Evolutionary conservation across 2,329 filamentous ascomycete genomes (phyloP), one percentile per base, ranked within the genome.

Genomic region (Lachnellula arida): DNA sequence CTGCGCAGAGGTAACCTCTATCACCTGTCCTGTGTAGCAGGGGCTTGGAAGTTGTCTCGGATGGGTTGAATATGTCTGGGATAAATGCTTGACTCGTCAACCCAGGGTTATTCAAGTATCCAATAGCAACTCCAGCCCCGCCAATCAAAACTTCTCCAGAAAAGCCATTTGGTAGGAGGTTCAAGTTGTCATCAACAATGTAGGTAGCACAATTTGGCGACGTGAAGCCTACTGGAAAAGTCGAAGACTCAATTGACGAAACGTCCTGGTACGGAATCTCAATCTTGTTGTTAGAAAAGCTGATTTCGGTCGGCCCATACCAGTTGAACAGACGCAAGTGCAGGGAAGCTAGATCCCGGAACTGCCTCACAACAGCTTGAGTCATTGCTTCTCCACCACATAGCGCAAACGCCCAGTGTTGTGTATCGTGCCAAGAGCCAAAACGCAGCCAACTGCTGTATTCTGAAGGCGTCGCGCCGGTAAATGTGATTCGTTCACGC

Each of bases 111-210:
- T 68, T 63, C 0, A 71, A 42, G 51, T 76, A 76, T 1, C 71
- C 71, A 2, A 50, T 15, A 4, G 56, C 39, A 5, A 53, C 56
- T 14, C 53, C 72, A 2, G 65, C 60, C 1, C 75, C 74, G 14
- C 64, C 72, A 37, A 79, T 68, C 25, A 42, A 67, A 3, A 79
- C 65, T 56, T 79, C 75, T 2, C 77, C 78, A 0, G 70, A 57
- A 1, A 73, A 57, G 0, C 75, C 76, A 6, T 68, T 46, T 0
- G 77, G 74, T 3, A 75, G 56, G 0, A 70, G 63, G 11, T 69
- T 43, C 14, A 66, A 57, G 2, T 74, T 35, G 4, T 67, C 55
- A 55, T 77, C 75, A 1, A 78, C 19, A 43, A 79, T 69, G 55
- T 73, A 76, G 14, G 54, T 0, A 32, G 46, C 46, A 71, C 50